Percentiles rank a stretch among this genome's conserved stretches.
These are phyloP conservation scores for Fusarium nodosum DNA, from an alignment of 2,329 filamentous ascomycete genomes.

Conservation along the genomic window DNA sequence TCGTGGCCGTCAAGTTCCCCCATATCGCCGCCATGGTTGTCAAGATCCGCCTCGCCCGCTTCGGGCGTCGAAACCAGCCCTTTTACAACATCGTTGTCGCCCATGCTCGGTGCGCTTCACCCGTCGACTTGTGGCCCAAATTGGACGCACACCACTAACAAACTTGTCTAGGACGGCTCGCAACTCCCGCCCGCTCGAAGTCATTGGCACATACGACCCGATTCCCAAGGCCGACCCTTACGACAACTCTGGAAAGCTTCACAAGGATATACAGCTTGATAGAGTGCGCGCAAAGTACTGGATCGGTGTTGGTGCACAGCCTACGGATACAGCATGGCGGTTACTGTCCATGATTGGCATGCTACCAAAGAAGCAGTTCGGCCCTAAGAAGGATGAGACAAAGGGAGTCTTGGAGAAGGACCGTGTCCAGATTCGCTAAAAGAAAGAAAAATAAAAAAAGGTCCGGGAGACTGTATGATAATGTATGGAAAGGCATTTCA, in stretches of 20 bases:
- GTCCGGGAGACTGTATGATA: conserved; percentile 47
- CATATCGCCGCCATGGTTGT: conserved; percentile 78
- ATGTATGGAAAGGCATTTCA: conserved; percentile 47
- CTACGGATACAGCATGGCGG: conserved; percentile 89
- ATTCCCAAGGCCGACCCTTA: conserved; percentile 73
- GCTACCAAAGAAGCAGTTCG: conserved; percentile 57
- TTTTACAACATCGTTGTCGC: conserved; percentile 98
- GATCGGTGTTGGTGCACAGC: conserved; percentile 96
- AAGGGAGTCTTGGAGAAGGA: conserved; percentile 48
- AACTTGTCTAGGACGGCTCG: conserved; percentile 76
- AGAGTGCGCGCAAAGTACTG: conserved; percentile 87
- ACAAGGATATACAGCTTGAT: conserved; percentile 94
- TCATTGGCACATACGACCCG: conserved; percentile 84
- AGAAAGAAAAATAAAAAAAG: not conserved
- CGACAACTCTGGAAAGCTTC: conserved; percentile 74
- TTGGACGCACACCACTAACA: conserved; percentile 18
- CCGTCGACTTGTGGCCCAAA: not conserved
- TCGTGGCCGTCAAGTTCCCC: conserved; percentile 36
- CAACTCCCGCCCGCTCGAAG: conserved; percentile 91
- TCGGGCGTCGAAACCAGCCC: conserved; percentile 87
- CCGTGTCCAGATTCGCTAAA: conserved; percentile 52
- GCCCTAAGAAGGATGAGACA: conserved; percentile 47
- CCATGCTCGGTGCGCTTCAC: conserved; percentile 81
- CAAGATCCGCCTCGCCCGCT: conserved; percentile 92
- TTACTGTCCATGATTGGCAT: conserved; percentile 81